A percentile compares a stretch with the other conserved stretches of the same genome.
Conservation (phyloP, 2,329 filamentous ascomycete genomes). For the Talaromyces sp. region DNA sequence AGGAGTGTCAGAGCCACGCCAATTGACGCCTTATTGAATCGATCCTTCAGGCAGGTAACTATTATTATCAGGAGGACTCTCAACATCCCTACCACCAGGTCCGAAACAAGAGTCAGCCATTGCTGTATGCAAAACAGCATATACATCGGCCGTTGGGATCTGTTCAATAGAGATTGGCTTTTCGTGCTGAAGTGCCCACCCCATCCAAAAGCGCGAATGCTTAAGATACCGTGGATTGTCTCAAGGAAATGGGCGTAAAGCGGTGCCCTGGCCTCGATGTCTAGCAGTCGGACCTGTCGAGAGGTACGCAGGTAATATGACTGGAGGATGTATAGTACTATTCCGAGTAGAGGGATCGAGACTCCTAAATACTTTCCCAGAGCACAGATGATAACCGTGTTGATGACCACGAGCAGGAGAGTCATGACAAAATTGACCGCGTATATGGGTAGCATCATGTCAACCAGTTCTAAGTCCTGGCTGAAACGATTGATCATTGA, state of each 20-base stretch:
- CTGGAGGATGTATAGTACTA: constrained; percentile 52
- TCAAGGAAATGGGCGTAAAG: constrained; percentile 59
- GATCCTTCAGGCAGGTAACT: constrained; percentile 45
- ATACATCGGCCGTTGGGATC: constrained; percentile 58
- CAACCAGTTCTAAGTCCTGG: constrained; percentile 47
- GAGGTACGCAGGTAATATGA: constrained; percentile 61
- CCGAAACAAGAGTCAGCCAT: constrained; percentile 56
- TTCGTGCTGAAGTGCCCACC: constrained; percentile 41
- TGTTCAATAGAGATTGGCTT: constrained; percentile 52
- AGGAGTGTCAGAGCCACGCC: constrained; percentile 56
- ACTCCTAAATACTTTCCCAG: constrained; percentile 50
- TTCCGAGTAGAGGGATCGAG: constrained; percentile 48
- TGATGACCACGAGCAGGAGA: constrained; percentile 36
- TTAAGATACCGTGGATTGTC: constrained; percentile 55
- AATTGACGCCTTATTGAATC: constrained; percentile 49
- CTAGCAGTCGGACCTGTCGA: constrained; percentile 59
- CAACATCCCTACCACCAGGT: constrained; percentile 51
- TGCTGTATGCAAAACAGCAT: constrained; percentile 57
- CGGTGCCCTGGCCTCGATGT: constrained; percentile 61
- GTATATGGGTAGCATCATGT: constrained; percentile 43
- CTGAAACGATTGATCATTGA: constrained; percentile 27
- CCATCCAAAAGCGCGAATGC: constrained; percentile 58
- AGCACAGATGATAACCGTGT: constrained; percentile 51
- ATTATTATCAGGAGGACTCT: constrained; percentile 51
- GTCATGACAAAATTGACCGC: constrained; percentile 4